Conservation (phyloP, 148 eudicot genomes). For the Polygonum aviculare region DNA sequence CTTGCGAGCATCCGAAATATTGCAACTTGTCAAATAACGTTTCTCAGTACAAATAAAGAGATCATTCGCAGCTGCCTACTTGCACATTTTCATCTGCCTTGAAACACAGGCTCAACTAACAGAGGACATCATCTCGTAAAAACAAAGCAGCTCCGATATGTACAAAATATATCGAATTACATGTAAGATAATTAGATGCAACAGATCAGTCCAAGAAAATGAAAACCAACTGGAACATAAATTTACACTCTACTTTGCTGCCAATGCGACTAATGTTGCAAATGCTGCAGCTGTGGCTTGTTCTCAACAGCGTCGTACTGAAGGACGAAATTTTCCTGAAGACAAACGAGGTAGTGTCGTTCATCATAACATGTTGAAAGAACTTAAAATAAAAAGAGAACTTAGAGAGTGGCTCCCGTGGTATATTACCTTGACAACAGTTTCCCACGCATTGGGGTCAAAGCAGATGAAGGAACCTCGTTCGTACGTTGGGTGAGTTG, state of each 20-base stretch:
- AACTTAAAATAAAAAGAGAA: neutral
- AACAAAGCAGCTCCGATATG: neutral
- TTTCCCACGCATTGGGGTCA: slow-evolving; percentile 88
- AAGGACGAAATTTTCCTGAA: slow-evolving; percentile 80
- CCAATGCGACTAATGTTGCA: slow-evolving; percentile 19
- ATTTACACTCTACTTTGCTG: slow-evolving; percentile 18
- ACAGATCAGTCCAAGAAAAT: neutral
- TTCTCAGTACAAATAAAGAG: neutral
- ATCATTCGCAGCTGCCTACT: neutral
- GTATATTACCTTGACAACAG: slow-evolving; percentile 52
- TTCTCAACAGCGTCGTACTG: slow-evolving; percentile 69
- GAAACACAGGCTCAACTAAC: neutral
- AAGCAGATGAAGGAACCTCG: slow-evolving; percentile 73
- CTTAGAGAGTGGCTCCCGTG: neutral
- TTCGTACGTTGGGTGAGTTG: slow-evolving; percentile 60
- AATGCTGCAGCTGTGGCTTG: slow-evolving; percentile 72
- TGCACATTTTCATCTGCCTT: neutral
- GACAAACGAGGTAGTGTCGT: neutral
- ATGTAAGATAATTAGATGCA: neutral
- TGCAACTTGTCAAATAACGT: no score
- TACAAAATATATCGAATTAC: neutral
- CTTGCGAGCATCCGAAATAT: no score
- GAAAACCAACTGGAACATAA: neutral
- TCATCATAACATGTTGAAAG: neutral
- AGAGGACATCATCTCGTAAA: neutral